phyloP scores from a whole-genome alignment of 257 asterid genomes.

The Echium plantagineum region DNA sequence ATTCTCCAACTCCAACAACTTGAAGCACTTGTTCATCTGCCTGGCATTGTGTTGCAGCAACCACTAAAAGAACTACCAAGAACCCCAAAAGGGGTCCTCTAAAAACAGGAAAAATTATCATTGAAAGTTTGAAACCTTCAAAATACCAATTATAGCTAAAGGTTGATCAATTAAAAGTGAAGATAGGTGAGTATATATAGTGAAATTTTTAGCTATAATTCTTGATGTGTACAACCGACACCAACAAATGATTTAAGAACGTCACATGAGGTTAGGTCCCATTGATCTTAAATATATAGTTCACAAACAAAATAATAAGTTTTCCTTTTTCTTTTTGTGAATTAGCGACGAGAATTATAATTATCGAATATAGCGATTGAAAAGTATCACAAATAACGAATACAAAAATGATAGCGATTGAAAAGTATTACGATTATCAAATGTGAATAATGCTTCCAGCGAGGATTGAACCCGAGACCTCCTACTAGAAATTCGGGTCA shows the following conservation, averaged over 20 bases:
- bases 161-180: background rate
- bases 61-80: slow-evolving; percentile 7
- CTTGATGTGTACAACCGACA: slow-evolving; percentile 34
- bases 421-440: too few relatives aligned
- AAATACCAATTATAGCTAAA: background rate
- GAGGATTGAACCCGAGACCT: too few relatives aligned
- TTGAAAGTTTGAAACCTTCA: background rate
- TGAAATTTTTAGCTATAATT: background rate
- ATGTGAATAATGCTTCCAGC: too few relatives aligned
- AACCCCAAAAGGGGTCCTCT: slow-evolving; percentile 18
- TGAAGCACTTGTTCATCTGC: slow-evolving; percentile 10
- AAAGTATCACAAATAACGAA: too few relatives aligned
- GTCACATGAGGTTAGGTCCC: slow-evolving; percentile 81
- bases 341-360: too few relatives aligned
- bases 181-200: slow-evolving; percentile 10
- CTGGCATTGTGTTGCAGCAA: slow-evolving; percentile 16
- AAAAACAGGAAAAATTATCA: slow-evolving; percentile 21
- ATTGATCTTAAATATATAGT: slow-evolving; percentile 17
- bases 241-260: slow-evolving; percentile 26
- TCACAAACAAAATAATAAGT: background rate
- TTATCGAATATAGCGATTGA: too few relatives aligned
- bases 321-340: too few relatives aligned
- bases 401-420: too few relatives aligned
- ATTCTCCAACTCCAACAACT: slow-evolving; percentile 40
- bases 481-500: too few relatives aligned